Percentiles rank a stretch among this genome's conserved stretches.
Evolutionary conservation across 345 rosid species (phyloP).

Genomic region (Erysimum cheiranthoides): DNA sequence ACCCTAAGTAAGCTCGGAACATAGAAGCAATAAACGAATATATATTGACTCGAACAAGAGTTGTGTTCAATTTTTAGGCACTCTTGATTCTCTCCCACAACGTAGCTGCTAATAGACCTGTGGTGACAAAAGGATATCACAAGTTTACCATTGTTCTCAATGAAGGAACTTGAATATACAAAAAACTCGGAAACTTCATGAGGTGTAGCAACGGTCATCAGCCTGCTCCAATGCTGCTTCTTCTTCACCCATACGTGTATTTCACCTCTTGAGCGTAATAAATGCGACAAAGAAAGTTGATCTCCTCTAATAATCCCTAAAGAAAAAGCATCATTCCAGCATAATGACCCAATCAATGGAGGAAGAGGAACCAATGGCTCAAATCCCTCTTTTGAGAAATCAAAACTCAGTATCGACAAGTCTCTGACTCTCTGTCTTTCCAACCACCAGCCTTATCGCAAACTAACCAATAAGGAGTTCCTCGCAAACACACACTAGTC

Average conservation of each 20-base stretch:
- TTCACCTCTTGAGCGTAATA: not conserved
- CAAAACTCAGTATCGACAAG: not conserved
- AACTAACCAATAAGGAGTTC: conserved; percentile 6
- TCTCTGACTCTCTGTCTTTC: too few relatives aligned
- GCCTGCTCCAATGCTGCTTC: not conserved
- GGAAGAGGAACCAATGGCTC: not conserved
- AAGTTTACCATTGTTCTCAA: not conserved
- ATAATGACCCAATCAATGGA: not conserved
- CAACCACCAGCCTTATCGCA: not conserved
- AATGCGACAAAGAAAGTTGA: not conserved
- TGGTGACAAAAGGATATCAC: not conserved
- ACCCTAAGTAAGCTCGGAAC: not conserved
- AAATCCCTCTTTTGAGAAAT: not conserved
- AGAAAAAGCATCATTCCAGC: not conserved
- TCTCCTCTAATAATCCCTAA: not conserved
- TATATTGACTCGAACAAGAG: too few relatives aligned
- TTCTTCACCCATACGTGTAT: not conserved
- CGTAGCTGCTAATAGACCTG: not conserved
- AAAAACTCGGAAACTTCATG: not conserved
- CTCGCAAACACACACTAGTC: not conserved
- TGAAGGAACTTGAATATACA: not conserved
- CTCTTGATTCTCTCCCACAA: not conserved
- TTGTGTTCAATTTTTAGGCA: not conserved
- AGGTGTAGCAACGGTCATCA: not conserved
- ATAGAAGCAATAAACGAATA: not conserved